A percentile compares a stretch with the other conserved stretches of the same genome.
Evolutionary conservation across 169 alveolate genomes (phyloP).

Genomic region (Sarcocystis neurona): DNA sequence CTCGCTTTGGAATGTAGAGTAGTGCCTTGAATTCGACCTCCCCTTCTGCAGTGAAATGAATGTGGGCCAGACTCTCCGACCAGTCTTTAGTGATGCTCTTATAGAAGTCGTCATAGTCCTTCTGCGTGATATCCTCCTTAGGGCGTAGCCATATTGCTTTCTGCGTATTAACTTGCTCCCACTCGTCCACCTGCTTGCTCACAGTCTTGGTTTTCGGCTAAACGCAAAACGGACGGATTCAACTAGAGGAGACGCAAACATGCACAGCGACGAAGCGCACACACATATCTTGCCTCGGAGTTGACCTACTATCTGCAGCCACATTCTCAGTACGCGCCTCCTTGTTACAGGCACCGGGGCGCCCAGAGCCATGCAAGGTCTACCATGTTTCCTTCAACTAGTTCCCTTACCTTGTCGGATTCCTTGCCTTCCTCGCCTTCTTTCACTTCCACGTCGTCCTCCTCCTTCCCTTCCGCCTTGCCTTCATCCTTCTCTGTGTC

Average conservation of each 20-base stretch:
- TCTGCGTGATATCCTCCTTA: conserved; percentile 93
- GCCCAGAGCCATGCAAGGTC: no score
- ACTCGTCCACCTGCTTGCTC: conserved; percentile 85
- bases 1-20: conserved; percentile 93
- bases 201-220: conserved; percentile 76
- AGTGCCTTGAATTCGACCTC: conserved; percentile 98
- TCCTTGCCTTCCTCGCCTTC: conserved; percentile 82
- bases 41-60: conserved; percentile 99
- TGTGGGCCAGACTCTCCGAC: conserved; percentile 93
- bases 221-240: background rate
- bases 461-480: conserved; percentile 68
- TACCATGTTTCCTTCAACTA: background rate
- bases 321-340: no score
- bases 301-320: no score
- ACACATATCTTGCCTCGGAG: no score
- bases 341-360: no score
- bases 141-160: conserved; percentile 98
- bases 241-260: no score
- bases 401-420: conserved; percentile 63
- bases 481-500: conserved; percentile 78
- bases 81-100: conserved; percentile 93
- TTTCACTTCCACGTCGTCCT: conserved; percentile 75
- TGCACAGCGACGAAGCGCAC: no score
- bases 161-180: conserved; percentile 92
- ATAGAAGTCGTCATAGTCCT: conserved; percentile 95